These are phyloP conservation scores for Apiospora arundinis DNA, from an alignment of 2,329 filamentous ascomycete genomes.

Conservation along the genomic window DNA sequence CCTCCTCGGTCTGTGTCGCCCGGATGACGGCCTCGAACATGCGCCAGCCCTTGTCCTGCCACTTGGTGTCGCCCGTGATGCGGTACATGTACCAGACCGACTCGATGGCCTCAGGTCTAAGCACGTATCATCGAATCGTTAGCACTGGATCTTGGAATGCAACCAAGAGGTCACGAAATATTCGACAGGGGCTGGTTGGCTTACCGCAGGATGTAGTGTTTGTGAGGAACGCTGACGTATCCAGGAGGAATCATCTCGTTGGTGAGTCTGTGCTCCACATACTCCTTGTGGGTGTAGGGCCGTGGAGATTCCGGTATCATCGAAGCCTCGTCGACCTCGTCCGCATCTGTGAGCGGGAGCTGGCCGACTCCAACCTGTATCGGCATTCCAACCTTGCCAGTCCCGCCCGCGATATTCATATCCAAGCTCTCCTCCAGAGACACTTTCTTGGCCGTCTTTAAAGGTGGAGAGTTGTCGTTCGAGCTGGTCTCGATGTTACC, in stretches of 20 bases:
- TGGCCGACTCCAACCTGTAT: slow-evolving; percentile 33
- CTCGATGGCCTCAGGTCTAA: slow-evolving; percentile 83
- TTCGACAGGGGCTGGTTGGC: slow-evolving; percentile 39
- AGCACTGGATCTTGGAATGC: slow-evolving; percentile 30
- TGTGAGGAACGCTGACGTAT: slow-evolving; percentile 52
- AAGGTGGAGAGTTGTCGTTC: slow-evolving; percentile 24
- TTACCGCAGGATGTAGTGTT: slow-evolving; percentile 68
- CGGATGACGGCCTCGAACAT: slow-evolving; percentile 80
- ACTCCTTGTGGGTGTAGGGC: slow-evolving; percentile 62
- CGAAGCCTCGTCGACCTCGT: slow-evolving; percentile 31
- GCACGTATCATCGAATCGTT: slow-evolving; percentile 15
- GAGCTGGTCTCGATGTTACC: slow-evolving; percentile 25
- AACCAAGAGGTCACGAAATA: slow-evolving; percentile 27
- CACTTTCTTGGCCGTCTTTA: slow-evolving; percentile 27
- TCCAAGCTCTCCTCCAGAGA: slow-evolving; percentile 26
- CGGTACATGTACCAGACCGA: slow-evolving; percentile 91
- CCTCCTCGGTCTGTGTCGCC: slow-evolving; percentile 69
- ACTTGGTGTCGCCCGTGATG: slow-evolving; percentile 77
- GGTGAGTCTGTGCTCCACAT: slow-evolving; percentile 52
- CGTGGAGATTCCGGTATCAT: slow-evolving; percentile 41
- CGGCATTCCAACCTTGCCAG: slow-evolving; percentile 21
- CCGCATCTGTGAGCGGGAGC: slow-evolving; percentile 35
- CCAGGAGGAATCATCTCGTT: slow-evolving; percentile 56
- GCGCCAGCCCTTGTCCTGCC: slow-evolving; percentile 83
- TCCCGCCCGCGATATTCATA: slow-evolving; percentile 23